Percentiles rank a stretch among this genome's conserved stretches.
Evolutionary conservation across 2,329 filamentous ascomycete species (phyloP).

Genomic region (Sarocladium strictum): DNA sequence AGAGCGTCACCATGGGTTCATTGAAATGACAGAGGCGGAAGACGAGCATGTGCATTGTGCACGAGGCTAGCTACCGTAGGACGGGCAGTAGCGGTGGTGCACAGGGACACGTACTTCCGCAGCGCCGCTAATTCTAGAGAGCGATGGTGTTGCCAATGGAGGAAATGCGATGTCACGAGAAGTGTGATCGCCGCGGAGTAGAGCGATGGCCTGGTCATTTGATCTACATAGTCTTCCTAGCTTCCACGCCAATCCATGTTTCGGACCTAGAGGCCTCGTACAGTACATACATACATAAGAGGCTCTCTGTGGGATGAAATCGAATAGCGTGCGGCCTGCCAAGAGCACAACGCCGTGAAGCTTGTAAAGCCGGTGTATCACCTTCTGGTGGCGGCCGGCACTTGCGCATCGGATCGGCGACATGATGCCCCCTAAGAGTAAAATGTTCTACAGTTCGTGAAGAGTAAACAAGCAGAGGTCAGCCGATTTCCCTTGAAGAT

Average conservation of each 20-base stretch:
- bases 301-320: too few relatives aligned
- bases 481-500: background rate
- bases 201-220: background rate
- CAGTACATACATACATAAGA: too few relatives aligned
- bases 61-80: constrained; percentile 1
- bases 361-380: too few relatives aligned
- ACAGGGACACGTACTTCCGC: background rate
- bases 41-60: background rate
- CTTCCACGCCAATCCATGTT: too few relatives aligned
- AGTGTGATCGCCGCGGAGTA: background rate
- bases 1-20: background rate
- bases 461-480: background rate
- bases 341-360: too few relatives aligned
- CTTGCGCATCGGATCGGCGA: too few relatives aligned
- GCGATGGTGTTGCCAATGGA: background rate
- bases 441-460: background rate
- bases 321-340: too few relatives aligned
- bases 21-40: background rate
- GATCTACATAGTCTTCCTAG: background rate
- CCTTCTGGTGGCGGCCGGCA: too few relatives aligned
- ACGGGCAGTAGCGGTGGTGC: background rate
- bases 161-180: background rate
- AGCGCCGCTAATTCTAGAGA: background rate
- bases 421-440: too few relatives aligned
- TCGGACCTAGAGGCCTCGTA: too few relatives aligned